These are phyloP conservation scores for Spinellus fusiger DNA, from an alignment of 192 early-diverging fungal genomes.

Conservation along the genomic window DNA sequence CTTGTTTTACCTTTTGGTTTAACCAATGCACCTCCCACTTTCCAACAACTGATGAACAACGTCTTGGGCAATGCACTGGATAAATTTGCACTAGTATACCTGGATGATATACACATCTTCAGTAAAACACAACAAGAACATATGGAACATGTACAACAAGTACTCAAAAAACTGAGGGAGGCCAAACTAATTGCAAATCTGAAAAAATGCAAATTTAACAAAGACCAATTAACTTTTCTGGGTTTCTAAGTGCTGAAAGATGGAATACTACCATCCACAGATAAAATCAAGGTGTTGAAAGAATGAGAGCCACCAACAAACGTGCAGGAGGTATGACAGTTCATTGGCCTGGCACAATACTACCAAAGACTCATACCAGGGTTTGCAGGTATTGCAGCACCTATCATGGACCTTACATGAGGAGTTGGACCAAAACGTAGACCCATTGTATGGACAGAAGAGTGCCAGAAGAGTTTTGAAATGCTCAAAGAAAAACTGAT, in stretches of 20 bases:
- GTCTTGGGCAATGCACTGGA: not conserved
- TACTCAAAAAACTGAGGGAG: constrained; percentile 11
- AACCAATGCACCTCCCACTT: constrained; percentile 15
- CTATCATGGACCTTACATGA: constrained; percentile 7
- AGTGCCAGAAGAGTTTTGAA: not conserved
- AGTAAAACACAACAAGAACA: constrained; percentile 26
- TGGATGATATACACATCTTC: constrained; percentile 41
- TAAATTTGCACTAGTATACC: constrained; percentile 27
- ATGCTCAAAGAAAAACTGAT: not conserved
- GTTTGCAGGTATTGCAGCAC: constrained; percentile 15
- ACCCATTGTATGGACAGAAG: not conserved
- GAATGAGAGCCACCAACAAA: constrained; percentile 14
- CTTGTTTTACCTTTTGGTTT: constrained; percentile 27
- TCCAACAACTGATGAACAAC: constrained; percentile 14
- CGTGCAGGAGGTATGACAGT: constrained; percentile 11
- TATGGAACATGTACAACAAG: constrained; percentile 10
- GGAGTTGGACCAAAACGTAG: not conserved
- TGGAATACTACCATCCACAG: constrained; percentile 18
- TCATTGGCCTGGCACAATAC: constrained; percentile 21
- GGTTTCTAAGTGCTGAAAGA: constrained; percentile 22
- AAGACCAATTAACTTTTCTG: constrained; percentile 14
- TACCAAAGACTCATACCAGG: constrained; percentile 18
- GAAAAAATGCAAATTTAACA: constrained; percentile 9
- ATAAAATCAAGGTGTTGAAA: constrained; percentile 18
- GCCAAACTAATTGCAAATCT: not conserved